These are phyloP conservation scores for Blepharisma japonicum DNA, from an alignment of 73 alveolate genomes.

Conservation along the genomic window DNA sequence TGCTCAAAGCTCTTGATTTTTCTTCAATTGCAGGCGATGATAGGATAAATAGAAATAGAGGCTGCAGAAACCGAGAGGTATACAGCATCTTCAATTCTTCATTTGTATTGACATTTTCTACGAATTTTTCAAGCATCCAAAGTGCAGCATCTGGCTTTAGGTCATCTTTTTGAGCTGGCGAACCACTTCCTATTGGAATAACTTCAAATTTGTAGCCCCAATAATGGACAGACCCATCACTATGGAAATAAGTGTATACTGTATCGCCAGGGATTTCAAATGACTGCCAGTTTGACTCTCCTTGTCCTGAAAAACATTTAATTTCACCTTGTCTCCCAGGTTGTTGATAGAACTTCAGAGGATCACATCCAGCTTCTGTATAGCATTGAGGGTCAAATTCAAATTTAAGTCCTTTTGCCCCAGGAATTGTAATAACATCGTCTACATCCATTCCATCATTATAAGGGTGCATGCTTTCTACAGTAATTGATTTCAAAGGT, in stretches of 20 bases:
- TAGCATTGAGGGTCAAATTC: constrained; percentile 29
- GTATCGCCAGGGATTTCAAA: constrained; percentile 34
- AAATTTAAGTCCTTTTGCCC: constrained; percentile 10
- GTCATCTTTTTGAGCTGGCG: too few species aligned
- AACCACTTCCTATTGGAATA: constrained; percentile 4
- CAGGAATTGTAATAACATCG: constrained; percentile 32
- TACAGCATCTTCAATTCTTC: too few species aligned
- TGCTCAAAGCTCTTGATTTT: too few species aligned
- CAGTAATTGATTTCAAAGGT: neutral
- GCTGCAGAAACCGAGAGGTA: too few species aligned
- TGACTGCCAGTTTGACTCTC: neutral
- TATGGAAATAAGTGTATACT: constrained; percentile 26
- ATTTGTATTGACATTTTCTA: too few species aligned
- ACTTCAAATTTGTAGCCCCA: constrained; percentile 36
- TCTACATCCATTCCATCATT: constrained; percentile 25
- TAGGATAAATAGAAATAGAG: too few species aligned
- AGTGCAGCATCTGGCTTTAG: too few species aligned
- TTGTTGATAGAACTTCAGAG: constrained; percentile 17
- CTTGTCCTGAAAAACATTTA: constrained; percentile 29
- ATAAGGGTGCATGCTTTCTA: constrained; percentile 29
- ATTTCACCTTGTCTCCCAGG: constrained; percentile 26
- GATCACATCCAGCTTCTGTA: constrained; percentile 5
- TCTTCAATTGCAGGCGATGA: too few species aligned
- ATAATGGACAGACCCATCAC: constrained; percentile 31
- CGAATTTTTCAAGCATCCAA: too few species aligned